Base-by-base conservation (phyloP, 768 basidiomycete species). In the Lyophyllum atratum region DNA sequence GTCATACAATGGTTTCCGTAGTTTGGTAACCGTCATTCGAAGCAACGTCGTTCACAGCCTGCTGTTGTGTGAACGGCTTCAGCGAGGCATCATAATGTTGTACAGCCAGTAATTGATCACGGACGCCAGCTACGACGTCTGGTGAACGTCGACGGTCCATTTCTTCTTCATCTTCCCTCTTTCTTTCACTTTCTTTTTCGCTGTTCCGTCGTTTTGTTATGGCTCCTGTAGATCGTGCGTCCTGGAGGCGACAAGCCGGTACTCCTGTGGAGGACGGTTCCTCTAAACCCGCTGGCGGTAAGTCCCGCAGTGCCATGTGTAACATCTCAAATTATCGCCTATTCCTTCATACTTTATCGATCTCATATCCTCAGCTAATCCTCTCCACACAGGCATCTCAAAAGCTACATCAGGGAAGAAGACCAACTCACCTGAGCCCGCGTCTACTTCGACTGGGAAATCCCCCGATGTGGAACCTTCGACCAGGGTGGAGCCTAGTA, bases 221-320 rank as follows among this genome's bases (percentile, higher is more conserved):
- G 66, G 55, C 59, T 55, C 64, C 61, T 43, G 52, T 60, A 49
- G 54, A 19, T 58, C 29, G 25, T 40, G 29, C 56, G 64, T 60
- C 64, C 63, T 59, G 63, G 64, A 51, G 63, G 61, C 66, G 60
- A 47, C 54, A 59, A 52, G 44, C 34, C 39, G 48, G 37, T 49
- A 14, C 55, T 57, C 54, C 56, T 55, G 51, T 33, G 24, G 52
- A 52, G 49, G 33, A 50, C 43, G 51, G 26, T 39, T 31, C 51
- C 21, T 52, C 51, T 21, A 56, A 49, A 31, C 39, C 59, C 49
- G 59, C 58, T 52, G 56, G 61, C 61, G 54, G 66, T 66, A 40
- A 62, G 62, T 50, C 19, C 22, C 22, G 24, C 24, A 7, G n/a
- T 43, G 25, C 52, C 43, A 34, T 9, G 45, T 48, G 15, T 10